Conservation (phyloP, 768 basidiomycete genomes). For the Leccinum broughii region DNA sequence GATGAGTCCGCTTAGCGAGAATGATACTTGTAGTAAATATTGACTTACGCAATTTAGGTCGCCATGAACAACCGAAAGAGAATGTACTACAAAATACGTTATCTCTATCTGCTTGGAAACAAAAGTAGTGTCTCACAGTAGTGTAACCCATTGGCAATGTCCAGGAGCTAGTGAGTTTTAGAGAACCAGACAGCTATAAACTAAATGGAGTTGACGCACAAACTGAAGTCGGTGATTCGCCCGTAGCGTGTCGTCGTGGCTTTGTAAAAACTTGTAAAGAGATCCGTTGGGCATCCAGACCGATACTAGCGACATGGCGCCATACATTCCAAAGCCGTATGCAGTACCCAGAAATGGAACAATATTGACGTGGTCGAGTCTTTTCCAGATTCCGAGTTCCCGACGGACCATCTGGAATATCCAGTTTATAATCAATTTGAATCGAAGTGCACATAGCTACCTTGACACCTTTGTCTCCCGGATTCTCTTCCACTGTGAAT, state of each 20-base stretch:
- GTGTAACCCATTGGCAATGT: background rate
- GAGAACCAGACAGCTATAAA: background rate
- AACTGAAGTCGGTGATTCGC: too few species aligned
- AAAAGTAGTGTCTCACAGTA: background rate
- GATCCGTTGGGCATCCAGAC: too few species aligned
- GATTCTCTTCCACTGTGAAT: background rate
- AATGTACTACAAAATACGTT: background rate
- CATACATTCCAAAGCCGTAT: too few species aligned
- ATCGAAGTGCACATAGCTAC: background rate
- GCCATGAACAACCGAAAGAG: background rate
- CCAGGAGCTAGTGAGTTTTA: background rate
- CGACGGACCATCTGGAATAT: background rate
- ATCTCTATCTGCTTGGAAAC: too few species aligned
- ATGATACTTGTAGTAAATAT: background rate
- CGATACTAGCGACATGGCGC: too few species aligned
- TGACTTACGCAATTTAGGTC: background rate
- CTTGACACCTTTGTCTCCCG: background rate
- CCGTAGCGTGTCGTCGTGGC: too few species aligned
- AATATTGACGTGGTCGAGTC: too few species aligned
- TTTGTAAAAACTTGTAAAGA: too few species aligned
- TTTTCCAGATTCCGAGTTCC: too few species aligned
- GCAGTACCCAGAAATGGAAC: too few species aligned
- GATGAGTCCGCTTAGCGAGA: too few species aligned
- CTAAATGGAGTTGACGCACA: background rate
- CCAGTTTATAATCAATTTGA: background rate